Conservation (phyloP, 805 yeast species). For the Blastobotrys chiropterorum region DNA sequence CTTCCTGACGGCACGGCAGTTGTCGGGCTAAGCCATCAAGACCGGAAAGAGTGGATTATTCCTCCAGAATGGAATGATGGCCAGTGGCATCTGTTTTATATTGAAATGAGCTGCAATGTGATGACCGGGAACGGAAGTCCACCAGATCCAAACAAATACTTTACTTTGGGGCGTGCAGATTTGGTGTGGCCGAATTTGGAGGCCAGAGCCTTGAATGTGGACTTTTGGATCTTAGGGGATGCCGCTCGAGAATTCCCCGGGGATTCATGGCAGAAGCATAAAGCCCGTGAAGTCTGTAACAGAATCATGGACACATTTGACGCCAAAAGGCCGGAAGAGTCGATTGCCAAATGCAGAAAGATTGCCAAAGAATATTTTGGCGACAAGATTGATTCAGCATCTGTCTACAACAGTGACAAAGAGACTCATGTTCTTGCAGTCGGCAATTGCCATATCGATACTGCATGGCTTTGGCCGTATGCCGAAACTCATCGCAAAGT, state of each 20-base stretch:
- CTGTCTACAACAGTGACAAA: constrained; percentile 44
- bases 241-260: constrained; percentile 82
- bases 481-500: constrained; percentile 92
- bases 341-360: constrained; percentile 58
- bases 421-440: constrained; percentile 58
- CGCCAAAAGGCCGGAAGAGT: constrained; percentile 46
- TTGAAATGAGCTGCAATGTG: constrained; percentile 91
- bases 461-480: constrained; percentile 99
- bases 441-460: constrained; percentile 95
- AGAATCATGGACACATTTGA: constrained; percentile 81
- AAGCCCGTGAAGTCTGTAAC: constrained; percentile 75
- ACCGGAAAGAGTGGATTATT: constrained; percentile 64
- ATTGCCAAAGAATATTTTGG: constrained; percentile 65
- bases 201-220: constrained; percentile 71
- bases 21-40: constrained; percentile 84
- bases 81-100: constrained; percentile 58
- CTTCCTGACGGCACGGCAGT: constrained; percentile 57
- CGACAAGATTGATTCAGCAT: constrained; percentile 50
- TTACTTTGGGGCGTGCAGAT: constrained; percentile 64
- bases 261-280: constrained; percentile 73
- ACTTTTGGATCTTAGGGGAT: constrained; percentile 84
- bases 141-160: constrained; percentile 67
- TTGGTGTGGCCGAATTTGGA: constrained; percentile 72
- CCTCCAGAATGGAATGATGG: constrained; percentile 50
- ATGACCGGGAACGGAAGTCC: constrained; percentile 75